Evolutionary conservation across 108 stramenopile species (phyloP).

Genomic region (Aurantiochytrium sp.): DNA sequence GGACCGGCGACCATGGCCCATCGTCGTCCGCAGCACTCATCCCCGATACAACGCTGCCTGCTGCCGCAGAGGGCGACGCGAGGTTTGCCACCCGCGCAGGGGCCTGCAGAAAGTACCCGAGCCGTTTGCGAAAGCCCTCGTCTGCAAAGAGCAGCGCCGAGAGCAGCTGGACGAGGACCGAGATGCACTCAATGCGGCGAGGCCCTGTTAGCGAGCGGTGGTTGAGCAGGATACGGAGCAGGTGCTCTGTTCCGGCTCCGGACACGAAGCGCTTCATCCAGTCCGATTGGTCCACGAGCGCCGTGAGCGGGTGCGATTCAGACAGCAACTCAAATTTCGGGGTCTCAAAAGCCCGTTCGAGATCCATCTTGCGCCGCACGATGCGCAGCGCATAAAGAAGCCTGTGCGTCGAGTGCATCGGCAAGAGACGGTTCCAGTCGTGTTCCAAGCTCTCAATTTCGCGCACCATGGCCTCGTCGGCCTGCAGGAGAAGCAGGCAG

Average conservation of each 20-base stretch:
- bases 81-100: background rate
- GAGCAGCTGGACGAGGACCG: background rate
- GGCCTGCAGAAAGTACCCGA: background rate
- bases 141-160: background rate
- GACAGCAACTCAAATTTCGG: background rate
- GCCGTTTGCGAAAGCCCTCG: background rate
- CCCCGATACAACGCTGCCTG: too few species aligned
- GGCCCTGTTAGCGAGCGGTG: background rate
- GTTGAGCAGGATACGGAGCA: background rate
- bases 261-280: background rate
- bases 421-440: background rate
- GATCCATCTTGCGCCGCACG: background rate
- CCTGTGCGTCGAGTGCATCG: background rate
- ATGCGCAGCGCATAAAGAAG: background rate
- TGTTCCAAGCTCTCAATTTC: background rate
- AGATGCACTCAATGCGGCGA: background rate
- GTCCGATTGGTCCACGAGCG: background rate
- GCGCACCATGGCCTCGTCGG: background rate
- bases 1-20: too few species aligned
- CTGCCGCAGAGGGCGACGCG: too few species aligned
- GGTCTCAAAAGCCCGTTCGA: background rate
- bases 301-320: background rate
- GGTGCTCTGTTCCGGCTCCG: background rate
- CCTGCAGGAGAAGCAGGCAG: background rate
- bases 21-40: too few species aligned